phyloP scores from a whole-genome alignment of 805 yeast species.

The Metschnikowia bowlesiae region DNA sequence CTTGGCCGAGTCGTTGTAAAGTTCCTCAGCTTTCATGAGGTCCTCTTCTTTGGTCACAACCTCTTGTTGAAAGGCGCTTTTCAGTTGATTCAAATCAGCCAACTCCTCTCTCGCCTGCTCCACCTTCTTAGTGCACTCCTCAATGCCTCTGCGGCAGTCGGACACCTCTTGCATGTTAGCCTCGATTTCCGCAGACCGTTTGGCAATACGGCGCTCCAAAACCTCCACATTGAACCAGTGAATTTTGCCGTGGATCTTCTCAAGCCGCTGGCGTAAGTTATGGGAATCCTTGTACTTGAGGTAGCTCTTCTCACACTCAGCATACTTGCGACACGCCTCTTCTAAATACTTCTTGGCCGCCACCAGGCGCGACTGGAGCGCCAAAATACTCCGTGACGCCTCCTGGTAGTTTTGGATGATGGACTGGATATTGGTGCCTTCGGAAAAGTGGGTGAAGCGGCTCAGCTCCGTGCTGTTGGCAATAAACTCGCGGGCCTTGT shows the following conservation, averaged over 20 bases:
- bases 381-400: conserved; percentile 26
- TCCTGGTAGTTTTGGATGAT: conserved; percentile 50
- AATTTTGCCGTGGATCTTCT: conserved; percentile 36
- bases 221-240: conserved; percentile 39
- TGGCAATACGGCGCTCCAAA: conserved; percentile 23
- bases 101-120: neutral
- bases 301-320: conserved; percentile 27
- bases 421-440: conserved; percentile 70
- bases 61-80: neutral
- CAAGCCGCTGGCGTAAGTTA: conserved; percentile 28
- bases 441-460: conserved; percentile 74
- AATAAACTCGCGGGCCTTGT: conserved; percentile 85
- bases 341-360: conserved; percentile 23
- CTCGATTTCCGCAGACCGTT: conserved; percentile 15
- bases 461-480: conserved; percentile 68
- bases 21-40: conserved; percentile 5
- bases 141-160: conserved; percentile 19
- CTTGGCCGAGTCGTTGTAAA: conserved; percentile 6
- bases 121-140: conserved; percentile 6
- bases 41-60: neutral
- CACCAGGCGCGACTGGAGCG: conserved; percentile 24
- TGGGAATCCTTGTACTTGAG: conserved; percentile 34
- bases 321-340: conserved; percentile 25
- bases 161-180: conserved; percentile 12
- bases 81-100: neutral